Evolutionary conservation across 179 eudicot genomes (phyloP).

Genomic region (Sideroxylon spinosum): DNA sequence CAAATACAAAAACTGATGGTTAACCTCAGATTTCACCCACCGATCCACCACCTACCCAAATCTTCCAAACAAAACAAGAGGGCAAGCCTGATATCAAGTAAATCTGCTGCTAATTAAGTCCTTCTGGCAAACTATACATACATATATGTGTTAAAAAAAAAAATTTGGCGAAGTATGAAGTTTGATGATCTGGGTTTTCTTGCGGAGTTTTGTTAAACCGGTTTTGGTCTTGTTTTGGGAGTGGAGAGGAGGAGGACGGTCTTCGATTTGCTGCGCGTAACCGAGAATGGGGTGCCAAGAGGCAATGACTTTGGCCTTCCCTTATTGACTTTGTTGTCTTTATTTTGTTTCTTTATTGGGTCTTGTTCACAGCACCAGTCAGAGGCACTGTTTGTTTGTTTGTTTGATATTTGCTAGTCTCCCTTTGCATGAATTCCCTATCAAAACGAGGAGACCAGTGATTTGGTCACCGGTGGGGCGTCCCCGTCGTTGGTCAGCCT

Average conservation of each 20-base stretch:
- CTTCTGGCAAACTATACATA: background rate
- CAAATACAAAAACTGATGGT: background rate
- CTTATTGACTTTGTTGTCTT: conserved; percentile 1
- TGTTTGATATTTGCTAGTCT: background rate
- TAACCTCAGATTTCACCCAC: conserved; percentile 1
- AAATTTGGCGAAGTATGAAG: background rate
- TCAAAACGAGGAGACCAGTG: too few relatives aligned
- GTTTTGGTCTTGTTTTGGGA: background rate
- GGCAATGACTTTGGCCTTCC: background rate
- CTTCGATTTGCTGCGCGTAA: background rate
- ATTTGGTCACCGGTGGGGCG: too few relatives aligned
- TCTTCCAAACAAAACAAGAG: conserved; percentile 1
- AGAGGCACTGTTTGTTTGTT: conserved; percentile 10
- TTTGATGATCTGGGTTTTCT: background rate
- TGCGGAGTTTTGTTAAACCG: conserved; percentile 5
- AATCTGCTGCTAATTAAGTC: background rate
- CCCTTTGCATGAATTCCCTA: too few relatives aligned
- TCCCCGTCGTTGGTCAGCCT: too few relatives aligned
- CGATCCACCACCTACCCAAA: background rate
- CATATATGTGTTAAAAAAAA: too few relatives aligned
- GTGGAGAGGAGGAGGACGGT: too few relatives aligned
- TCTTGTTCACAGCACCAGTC: conserved; percentile 5
- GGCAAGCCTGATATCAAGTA: background rate
- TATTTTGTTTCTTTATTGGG: conserved; percentile 1
- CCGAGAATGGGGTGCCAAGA: too few relatives aligned